Conservation (phyloP, 352 stramenopile genomes). For the Aphanomyces stellatus region DNA sequence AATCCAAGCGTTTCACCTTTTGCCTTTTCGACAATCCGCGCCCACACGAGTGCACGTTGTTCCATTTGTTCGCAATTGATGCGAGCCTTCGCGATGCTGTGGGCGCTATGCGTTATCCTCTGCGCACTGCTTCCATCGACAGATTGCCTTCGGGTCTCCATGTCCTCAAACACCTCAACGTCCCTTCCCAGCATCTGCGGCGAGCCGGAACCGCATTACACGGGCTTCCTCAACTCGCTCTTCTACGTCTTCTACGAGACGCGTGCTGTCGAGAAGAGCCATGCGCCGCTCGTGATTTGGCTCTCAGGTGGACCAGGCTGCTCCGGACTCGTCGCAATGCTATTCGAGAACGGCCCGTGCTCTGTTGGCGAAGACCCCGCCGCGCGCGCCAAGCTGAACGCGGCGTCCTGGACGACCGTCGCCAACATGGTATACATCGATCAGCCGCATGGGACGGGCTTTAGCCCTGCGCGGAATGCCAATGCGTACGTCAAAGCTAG, state of each 20-base stretch:
- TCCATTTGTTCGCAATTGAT: too few species aligned
- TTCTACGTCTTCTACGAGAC: constrained; percentile 74
- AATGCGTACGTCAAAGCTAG: not conserved
- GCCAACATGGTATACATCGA: constrained; percentile 97
- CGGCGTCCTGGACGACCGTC: constrained; percentile 90
- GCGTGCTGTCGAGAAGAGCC: not conserved
- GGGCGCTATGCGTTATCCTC: too few species aligned
- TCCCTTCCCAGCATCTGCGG: constrained; percentile 45
- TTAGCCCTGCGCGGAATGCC: constrained; percentile 25
- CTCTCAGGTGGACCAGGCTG: constrained; percentile 95
- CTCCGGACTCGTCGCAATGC: constrained; percentile 86
- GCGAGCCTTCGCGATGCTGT: too few species aligned
- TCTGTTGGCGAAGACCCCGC: constrained; percentile 57
- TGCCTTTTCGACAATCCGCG: too few species aligned
- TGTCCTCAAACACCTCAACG: too few species aligned
- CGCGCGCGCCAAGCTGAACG: constrained; percentile 74
- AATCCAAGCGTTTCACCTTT: too few species aligned
- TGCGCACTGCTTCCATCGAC: too few species aligned
- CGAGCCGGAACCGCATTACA: constrained; percentile 43
- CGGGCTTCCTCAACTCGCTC: constrained; percentile 45
- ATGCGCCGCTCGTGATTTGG: constrained; percentile 91
- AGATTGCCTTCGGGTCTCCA: too few species aligned
- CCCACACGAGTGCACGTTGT: too few species aligned
- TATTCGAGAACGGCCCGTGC: constrained; percentile 96
- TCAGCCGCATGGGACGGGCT: constrained; percentile 82